Conservation (phyloP, 169 alveolate species). For the Eimeria acervulina region DNA sequence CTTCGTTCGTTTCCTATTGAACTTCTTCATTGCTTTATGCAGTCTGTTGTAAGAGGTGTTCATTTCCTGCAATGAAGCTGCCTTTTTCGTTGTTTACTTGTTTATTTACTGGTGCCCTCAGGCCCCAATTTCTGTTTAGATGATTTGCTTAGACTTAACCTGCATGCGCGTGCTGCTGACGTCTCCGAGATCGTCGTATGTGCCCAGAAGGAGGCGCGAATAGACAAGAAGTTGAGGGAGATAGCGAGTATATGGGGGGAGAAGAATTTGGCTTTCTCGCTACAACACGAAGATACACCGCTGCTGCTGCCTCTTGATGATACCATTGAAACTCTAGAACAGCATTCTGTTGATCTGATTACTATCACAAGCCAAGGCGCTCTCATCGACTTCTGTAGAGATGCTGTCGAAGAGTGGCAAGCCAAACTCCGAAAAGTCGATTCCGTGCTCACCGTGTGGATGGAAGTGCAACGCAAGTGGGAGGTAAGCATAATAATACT, state of each 20-base stretch:
- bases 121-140: conserved; percentile 96
- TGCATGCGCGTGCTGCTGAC: conserved; percentile 95
- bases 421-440: conserved; percentile 95
- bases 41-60: no score
- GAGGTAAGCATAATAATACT: conserved; percentile 65
- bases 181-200: conserved; percentile 97
- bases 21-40: no score
- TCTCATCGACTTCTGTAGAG: conserved; percentile 94
- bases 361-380: conserved; percentile 94
- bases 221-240: conserved; percentile 95
- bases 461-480: conserved; percentile 97
- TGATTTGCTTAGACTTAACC: conserved; percentile 94
- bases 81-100: not conserved
- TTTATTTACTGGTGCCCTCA: not conserved
- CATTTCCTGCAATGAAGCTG: no score
- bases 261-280: conserved; percentile 93
- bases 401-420: conserved; percentile 94
- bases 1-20: no score
- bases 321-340: conserved; percentile 85
- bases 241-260: conserved; percentile 96
- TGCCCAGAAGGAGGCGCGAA: conserved; percentile 97
- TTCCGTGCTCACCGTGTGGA: conserved; percentile 95
- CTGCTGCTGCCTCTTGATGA: conserved; percentile 94
- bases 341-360: conserved; percentile 94
- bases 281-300: conserved; percentile 94